Evolutionary conservation across 2,329 filamentous ascomycete species (phyloP).

Genomic region (Penicillium olsonii): DNA sequence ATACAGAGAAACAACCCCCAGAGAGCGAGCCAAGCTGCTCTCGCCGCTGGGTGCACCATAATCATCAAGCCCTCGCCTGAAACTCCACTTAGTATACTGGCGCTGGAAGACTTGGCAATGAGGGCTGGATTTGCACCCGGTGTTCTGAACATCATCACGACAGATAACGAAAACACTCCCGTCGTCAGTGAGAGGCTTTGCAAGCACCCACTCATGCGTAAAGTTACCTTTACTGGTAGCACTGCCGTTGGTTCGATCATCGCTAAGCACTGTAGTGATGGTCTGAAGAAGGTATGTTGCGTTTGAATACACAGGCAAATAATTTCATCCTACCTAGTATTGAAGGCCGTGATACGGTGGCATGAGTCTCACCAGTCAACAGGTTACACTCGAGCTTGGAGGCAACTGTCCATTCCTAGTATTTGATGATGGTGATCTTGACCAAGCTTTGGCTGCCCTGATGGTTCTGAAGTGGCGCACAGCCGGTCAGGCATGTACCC

Average conservation of each 20-base stretch:
- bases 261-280: slow-evolving; percentile 58
- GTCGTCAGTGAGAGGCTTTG: slow-evolving; percentile 47
- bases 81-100: slow-evolving; percentile 57
- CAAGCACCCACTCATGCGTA: slow-evolving; percentile 57
- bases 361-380: too few species aligned
- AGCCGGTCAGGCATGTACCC: slow-evolving; percentile 40
- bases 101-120: slow-evolving; percentile 51
- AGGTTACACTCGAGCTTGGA: slow-evolving; percentile 57
- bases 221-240: slow-evolving; percentile 56
- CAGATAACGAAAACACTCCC: slow-evolving; percentile 33
- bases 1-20: neutral
- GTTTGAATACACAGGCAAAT: too few species aligned
- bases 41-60: slow-evolving; percentile 71
- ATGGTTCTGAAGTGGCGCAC: slow-evolving; percentile 37
- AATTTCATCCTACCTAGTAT: too few species aligned
- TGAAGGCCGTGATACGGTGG: too few species aligned
- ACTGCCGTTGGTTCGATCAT: slow-evolving; percentile 62
- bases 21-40: slow-evolving; percentile 5
- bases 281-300: slow-evolving; percentile 56
- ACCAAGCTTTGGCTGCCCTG: slow-evolving; percentile 37
- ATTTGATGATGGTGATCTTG: slow-evolving; percentile 62
- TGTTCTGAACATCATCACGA: slow-evolving; percentile 61
- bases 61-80: slow-evolving; percentile 69
- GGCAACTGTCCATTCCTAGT: slow-evolving; percentile 64
- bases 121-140: slow-evolving; percentile 58